Conservation (phyloP, 495 filamentous ascomycete genomes). For the Xylaria curta region DNA sequence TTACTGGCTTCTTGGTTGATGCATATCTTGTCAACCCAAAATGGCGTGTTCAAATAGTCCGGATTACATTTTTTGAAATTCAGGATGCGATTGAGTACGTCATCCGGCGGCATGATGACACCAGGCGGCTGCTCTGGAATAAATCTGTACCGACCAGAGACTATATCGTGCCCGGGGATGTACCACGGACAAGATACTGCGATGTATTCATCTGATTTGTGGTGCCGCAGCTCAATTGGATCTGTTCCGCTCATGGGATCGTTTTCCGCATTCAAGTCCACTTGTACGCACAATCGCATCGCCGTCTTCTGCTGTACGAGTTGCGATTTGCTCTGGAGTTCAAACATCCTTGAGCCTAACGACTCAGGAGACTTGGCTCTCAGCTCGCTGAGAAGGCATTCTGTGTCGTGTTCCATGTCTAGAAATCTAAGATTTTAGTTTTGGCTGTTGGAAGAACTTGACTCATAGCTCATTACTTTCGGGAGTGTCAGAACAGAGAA, state of each 20-base stretch:
- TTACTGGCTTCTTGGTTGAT: neutral
- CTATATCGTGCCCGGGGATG: slow-evolving; percentile 4
- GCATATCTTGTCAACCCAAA: slow-evolving; percentile 8
- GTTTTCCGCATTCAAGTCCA: neutral
- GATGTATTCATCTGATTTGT: slow-evolving; percentile 2
- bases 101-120: slow-evolving; percentile 3
- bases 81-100: neutral
- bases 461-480: neutral
- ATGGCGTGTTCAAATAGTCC: slow-evolving; percentile 8
- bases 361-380: slow-evolving; percentile 3
- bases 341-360: slow-evolving; percentile 3
- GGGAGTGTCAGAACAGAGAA: neutral
- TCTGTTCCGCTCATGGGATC: slow-evolving; percentile 4
- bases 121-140: neutral
- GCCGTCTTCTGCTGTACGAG: slow-evolving; percentile 1
- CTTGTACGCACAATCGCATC: slow-evolving; percentile 9
- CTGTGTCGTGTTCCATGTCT: slow-evolving; percentile 7
- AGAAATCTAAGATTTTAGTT: neutral
- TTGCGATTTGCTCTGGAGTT: slow-evolving; percentile 2
- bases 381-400: slow-evolving; percentile 6
- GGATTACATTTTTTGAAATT: neutral
- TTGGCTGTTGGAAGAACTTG: neutral
- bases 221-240: neutral
- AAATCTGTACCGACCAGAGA: slow-evolving; percentile 6
- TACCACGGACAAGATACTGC: slow-evolving; percentile 13